Conservation (phyloP, 441 rosid species). For the Pelargonium fulgidum region DNA sequence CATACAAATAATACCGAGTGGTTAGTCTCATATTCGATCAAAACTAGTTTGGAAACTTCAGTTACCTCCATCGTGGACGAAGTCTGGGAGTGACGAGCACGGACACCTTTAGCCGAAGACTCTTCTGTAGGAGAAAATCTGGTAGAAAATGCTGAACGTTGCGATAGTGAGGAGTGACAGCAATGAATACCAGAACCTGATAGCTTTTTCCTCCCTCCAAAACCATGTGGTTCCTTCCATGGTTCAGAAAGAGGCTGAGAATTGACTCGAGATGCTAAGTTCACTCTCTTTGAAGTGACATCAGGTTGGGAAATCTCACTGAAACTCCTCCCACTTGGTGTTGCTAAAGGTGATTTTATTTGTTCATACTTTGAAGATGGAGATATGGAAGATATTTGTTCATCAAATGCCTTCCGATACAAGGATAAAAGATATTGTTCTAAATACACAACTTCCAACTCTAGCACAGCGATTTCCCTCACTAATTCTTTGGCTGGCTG, state of each 20-base stretch:
- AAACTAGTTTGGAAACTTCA: background rate
- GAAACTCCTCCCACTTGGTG: conserved; percentile 37
- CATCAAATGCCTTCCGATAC: conserved; percentile 81
- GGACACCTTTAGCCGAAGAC: conserved; percentile 40
- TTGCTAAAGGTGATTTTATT: conserved; percentile 35
- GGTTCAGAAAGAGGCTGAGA: conserved; percentile 28
- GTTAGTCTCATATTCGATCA: background rate
- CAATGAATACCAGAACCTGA: conserved; percentile 51
- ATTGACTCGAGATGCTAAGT: conserved; percentile 31
- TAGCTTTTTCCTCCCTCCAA: conserved; percentile 32
- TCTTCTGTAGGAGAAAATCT: conserved; percentile 49
- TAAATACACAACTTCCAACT: conserved; percentile 80
- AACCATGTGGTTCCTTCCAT: conserved; percentile 29
- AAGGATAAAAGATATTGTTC: conserved; percentile 85
- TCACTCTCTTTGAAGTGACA: conserved; percentile 32
- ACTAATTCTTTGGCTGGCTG: conserved; percentile 79
- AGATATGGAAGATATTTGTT: conserved; percentile 41
- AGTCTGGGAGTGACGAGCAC: conserved; percentile 77
- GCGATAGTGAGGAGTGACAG: conserved; percentile 80
- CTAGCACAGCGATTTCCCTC: conserved; percentile 76
- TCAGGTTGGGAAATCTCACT: conserved; percentile 38
- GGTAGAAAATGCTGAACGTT: conserved; percentile 45
- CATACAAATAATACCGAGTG: background rate
- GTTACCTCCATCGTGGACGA: conserved; percentile 67
- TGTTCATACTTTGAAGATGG: conserved; percentile 41